These are phyloP conservation scores for Cytospora chrysosperma DNA, from an alignment of 2,329 filamentous ascomycete genomes.

Conservation along the genomic window DNA sequence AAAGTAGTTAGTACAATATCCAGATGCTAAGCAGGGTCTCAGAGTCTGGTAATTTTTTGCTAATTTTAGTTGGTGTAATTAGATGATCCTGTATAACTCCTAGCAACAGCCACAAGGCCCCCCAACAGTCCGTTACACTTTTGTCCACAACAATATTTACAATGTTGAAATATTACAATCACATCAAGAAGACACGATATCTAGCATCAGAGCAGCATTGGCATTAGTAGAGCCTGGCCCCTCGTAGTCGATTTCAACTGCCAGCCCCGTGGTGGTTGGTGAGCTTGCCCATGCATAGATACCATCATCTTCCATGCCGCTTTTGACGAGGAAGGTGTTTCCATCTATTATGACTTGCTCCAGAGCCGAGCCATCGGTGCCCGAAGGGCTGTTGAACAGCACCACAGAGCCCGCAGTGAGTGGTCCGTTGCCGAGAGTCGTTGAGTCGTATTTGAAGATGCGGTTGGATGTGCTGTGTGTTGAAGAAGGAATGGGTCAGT, in stretches of 20 bases:
- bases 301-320: background rate
- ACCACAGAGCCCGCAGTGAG: conserved; percentile 3
- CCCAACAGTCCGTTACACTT: background rate
- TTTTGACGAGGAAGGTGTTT: background rate
- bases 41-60: too few species aligned
- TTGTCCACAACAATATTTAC: too few species aligned
- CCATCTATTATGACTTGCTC: background rate
- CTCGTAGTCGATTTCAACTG: background rate
- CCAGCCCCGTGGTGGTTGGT: background rate
- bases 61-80: too few species aligned
- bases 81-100: too few species aligned
- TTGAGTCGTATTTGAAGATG: conserved; percentile 1
- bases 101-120: too few species aligned
- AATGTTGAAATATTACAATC: too few species aligned
- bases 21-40: too few species aligned
- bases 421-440: conserved; percentile 2
- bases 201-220: conserved; percentile 2
- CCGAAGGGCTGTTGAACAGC: conserved; percentile 8
- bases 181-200: background rate
- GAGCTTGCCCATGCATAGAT: conserved; percentile 5
- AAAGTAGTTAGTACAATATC: too few species aligned
- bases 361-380: background rate
- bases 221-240: background rate
- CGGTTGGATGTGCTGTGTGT: background rate
- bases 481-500: background rate